Evolutionary conservation across 257 asterid genomes (phyloP), one percentile per base, ranked within the genome.

Genomic region (Paraleonurus japonicus): DNA sequence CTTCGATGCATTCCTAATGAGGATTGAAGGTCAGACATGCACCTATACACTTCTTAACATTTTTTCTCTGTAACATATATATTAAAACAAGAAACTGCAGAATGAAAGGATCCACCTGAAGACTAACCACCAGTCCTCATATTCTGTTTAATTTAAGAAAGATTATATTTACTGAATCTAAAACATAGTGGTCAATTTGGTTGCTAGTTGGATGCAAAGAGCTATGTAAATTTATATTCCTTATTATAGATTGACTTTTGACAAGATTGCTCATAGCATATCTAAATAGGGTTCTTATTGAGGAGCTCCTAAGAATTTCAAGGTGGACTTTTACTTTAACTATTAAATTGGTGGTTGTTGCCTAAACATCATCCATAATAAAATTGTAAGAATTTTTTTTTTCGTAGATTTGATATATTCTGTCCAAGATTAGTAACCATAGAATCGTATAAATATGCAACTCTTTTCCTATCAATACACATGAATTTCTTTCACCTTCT

Each of bases 81-180:
- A 47, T 17, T 17, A 43, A 62, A 26, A 37, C 27, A 7, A 23
- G 17, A 15, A 30, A 53, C 22, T 11, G 39, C 24, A 20, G n/a
- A 71, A 23, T 41, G 39, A 12, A 76, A 13, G 59, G 45, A 75
- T 51, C 70, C 71, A 51, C n/a, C 33, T 4, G 33, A 32, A 47
- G 30, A 5, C n/a, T n/a, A n/a, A n/a, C 24, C 73, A 33, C 11
- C 19, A 63, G 23, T 61, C 64, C 67, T 57, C 53, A 61, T 19
- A 67, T 62, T 20, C 45, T 3, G 16, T 41, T 24, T 12, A 27
- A 61, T 41, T 43, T 20, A 33, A 66, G 70, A 61, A 57, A 8
- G 22, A 43, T 75, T 15, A 35, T 26, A 58, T 51, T 51, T 41
- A 26, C 50, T 58, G 50, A 27, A 53, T 22, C 45, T 57, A 12